phyloP scores from a whole-genome alignment of 345 rosid species.

The Erucastrum elatum region DNA sequence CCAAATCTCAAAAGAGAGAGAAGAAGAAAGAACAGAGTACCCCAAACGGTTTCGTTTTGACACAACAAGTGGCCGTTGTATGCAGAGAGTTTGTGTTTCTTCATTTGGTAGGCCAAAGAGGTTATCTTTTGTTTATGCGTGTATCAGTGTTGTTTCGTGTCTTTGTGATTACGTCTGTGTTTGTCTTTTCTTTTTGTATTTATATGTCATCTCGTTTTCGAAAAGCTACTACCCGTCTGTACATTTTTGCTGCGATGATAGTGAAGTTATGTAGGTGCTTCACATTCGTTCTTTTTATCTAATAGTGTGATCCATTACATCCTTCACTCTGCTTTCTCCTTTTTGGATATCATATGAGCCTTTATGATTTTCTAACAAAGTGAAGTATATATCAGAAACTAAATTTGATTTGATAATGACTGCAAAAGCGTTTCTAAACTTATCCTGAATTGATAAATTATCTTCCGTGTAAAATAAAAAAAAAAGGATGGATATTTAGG shows the following conservation, averaged over 20 bases:
- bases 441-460: not conserved
- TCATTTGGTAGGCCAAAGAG: slow-evolving; percentile 20
- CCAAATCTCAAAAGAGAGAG: not conserved
- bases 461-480: not conserved
- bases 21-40: not conserved
- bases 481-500: not conserved
- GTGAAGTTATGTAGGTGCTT: slow-evolving; percentile 16
- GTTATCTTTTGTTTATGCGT: slow-evolving; percentile 1
- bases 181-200: not conserved
- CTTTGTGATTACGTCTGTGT: not conserved
- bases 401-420: not conserved
- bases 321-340: not conserved
- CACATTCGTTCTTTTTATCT: not conserved
- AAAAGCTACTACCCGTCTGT: slow-evolving; percentile 21
- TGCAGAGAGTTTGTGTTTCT: not conserved
- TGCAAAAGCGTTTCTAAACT: not conserved
- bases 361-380: not conserved
- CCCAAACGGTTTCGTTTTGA: slow-evolving; percentile 1
- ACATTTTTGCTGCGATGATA: slow-evolving; percentile 22
- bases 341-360: not conserved
- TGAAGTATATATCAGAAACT: not conserved
- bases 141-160: not conserved
- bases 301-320: not conserved
- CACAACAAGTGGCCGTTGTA: slow-evolving; percentile 4
- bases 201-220: not conserved